phyloP scores from a whole-genome alignment of 257 asterid species.

The Paraleonurus japonicus region DNA sequence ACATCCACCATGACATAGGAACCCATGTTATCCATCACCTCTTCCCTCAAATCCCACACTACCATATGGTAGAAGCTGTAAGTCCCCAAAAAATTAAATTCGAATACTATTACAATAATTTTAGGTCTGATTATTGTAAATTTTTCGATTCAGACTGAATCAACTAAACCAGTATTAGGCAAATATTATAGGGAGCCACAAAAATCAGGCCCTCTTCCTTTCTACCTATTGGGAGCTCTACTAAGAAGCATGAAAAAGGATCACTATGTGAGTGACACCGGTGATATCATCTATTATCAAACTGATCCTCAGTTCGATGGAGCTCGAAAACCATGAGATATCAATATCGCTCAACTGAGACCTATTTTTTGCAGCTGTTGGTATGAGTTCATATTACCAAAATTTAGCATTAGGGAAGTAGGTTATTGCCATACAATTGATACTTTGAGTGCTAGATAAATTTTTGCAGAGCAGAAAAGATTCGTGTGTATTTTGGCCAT shows the following conservation, averaged over 20 bases:
- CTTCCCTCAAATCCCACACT: slow-evolving; percentile 95
- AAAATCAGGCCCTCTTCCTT: slow-evolving; percentile 73
- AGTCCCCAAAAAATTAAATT: slow-evolving; percentile 21
- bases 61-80: slow-evolving; percentile 83
- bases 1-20: slow-evolving; percentile 92
- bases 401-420: background rate
- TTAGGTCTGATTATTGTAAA: background rate
- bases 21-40: slow-evolving; percentile 93
- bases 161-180: slow-evolving; percentile 75
- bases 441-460: slow-evolving; percentile 24
- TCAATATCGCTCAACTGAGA: no score
- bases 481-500: slow-evolving; percentile 10
- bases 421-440: slow-evolving; percentile 1
- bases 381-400: slow-evolving; percentile 10
- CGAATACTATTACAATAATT: background rate
- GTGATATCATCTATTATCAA: slow-evolving; percentile 69
- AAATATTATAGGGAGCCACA: slow-evolving; percentile 77
- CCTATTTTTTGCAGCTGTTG: slow-evolving; percentile 8
- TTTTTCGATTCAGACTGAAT: slow-evolving; percentile 59
- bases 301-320: slow-evolving; percentile 47
- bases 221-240: slow-evolving; percentile 61
- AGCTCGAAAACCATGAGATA: slow-evolving; percentile 27
- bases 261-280: slow-evolving; percentile 74
- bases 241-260: slow-evolving; percentile 64
- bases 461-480: background rate